Evolutionary conservation across 2,329 filamentous ascomycete species (phyloP), one percentile per base, ranked within the genome.

Genomic region (Fusarium nanum): DNA sequence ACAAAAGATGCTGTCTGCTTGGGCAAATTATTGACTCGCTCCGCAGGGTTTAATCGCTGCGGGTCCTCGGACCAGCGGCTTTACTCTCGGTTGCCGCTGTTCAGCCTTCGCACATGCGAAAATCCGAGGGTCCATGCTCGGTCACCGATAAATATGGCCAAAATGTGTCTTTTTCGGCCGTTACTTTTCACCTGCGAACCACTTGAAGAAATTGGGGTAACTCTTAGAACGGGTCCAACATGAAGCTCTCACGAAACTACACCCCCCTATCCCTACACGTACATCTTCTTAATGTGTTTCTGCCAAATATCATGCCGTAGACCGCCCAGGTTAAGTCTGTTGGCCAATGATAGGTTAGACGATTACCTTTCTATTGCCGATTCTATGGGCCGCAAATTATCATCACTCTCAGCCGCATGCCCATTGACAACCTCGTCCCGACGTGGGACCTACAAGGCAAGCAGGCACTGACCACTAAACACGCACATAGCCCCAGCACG

Each of bases 51-150:
- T 59, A 53, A 47, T 37, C 48, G 45, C 32, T 44, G 59, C 44
- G 53, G 45, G 56, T 53, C 66, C 67, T 76, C 74, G 74, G 74
- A 61, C 70, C 65, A 76, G 56, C 74, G 74, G 74, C 71, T 74
- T 76, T 76, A 60, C 56, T 61, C 70, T 76, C 74, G 74, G 74
- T 75, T 73, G 72, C 74, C 74, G 71, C 28, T 25, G 13, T 34
- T 46, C 64, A 46, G 34, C 60, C 50, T 67, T 76, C 73, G 71
- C 69, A 70, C 45, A 60, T 73, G 65, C 74, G 74, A 73, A 60
- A 27, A 53, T 60, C 66, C 71, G 70, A 73, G 67, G 53, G 25
- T 62, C 52, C 34, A 47, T 59, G 53, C 73, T 76, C 74, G 74
- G 74, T 76, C 60, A 44, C 74, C 74, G 74, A 76, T 50, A n/a